These are phyloP conservation scores for Fusarium graminum DNA, from an alignment of 2,329 filamentous ascomycete species.

Conservation along the genomic window DNA sequence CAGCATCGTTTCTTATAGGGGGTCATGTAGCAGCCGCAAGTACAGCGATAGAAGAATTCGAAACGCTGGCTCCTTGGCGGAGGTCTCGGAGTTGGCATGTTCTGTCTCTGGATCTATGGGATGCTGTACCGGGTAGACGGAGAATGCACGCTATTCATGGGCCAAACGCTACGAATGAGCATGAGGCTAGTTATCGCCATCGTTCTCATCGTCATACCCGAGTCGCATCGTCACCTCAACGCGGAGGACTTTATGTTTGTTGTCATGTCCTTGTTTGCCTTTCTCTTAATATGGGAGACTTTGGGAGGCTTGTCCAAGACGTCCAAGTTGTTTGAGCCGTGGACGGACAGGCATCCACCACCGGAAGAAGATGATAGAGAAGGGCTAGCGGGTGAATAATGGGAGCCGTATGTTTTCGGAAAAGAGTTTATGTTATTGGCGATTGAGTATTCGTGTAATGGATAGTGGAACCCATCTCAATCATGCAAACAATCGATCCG, in stretches of 20 bases:
- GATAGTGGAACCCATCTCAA: not conserved
- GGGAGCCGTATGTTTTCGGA: not conserved
- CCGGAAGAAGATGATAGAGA: conserved; percentile 43
- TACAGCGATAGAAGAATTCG: conserved; percentile 55
- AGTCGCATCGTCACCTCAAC: conserved; percentile 52
- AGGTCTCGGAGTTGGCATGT: conserved; percentile 60
- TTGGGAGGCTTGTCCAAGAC: conserved; percentile 53
- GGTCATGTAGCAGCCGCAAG: conserved; percentile 61
- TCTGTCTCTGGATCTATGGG: conserved; percentile 59
- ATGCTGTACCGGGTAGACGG: conserved; percentile 58
- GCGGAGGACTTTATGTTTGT: conserved; percentile 56
- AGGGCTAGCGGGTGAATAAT: conserved; percentile 22
- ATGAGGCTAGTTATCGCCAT: conserved; percentile 53
- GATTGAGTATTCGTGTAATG: conserved; percentile 1
- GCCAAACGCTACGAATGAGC: conserved; percentile 53
- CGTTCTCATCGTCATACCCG: conserved; percentile 54
- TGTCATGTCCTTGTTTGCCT: conserved; percentile 59
- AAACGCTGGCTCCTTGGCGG: conserved; percentile 62
- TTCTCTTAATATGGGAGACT: conserved; percentile 61
- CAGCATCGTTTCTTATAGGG: conserved; percentile 61
- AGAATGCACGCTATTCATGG: conserved; percentile 52
- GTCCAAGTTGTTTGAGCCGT: conserved; percentile 53
- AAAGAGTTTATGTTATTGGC: not conserved
- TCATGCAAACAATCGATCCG: not conserved
- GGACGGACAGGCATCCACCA: conserved; percentile 50